These are phyloP conservation scores for Phenoliferia sp. DNA, from an alignment of 1,284 basidiomycete species.

Conservation along the genomic window DNA sequence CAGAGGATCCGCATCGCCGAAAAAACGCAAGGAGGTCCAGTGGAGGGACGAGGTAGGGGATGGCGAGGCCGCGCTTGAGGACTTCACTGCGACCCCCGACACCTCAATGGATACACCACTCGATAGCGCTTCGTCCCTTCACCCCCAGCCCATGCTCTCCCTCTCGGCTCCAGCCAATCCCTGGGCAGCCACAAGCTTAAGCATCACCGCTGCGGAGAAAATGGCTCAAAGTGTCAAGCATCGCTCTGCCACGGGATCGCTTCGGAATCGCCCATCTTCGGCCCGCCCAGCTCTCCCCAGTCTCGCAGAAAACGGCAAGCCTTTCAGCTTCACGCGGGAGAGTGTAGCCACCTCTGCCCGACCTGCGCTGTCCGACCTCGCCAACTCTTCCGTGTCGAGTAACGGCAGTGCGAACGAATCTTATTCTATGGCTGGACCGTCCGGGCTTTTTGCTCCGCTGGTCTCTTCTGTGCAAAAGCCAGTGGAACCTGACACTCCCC, in stretches of 20 bases:
- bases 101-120: not conserved
- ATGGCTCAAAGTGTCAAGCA: slow-evolving; percentile 20
- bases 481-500: slow-evolving; percentile 1
- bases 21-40: slow-evolving; percentile 30
- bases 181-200: slow-evolving; percentile 19
- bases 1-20: slow-evolving; percentile 1
- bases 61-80: slow-evolving; percentile 19
- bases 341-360: slow-evolving; percentile 1
- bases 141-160: slow-evolving; percentile 9
- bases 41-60: slow-evolving; percentile 32
- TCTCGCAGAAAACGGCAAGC: slow-evolving; percentile 9
- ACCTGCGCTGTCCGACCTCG: slow-evolving; percentile 23
- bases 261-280: not conserved
- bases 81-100: slow-evolving; percentile 18
- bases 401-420: not conserved
- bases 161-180: slow-evolving; percentile 2
- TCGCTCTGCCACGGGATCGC: slow-evolving; percentile 7
- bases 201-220: slow-evolving; percentile 17
- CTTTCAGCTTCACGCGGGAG: slow-evolving; percentile 19
- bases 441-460: slow-evolving; percentile 27
- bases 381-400: slow-evolving; percentile 10
- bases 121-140: not conserved
- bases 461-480: slow-evolving; percentile 3
- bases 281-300: slow-evolving; percentile 3
- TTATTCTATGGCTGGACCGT: not conserved